Conservation (phyloP, 2,329 filamentous ascomycete genomes). For the Dryadomyces quercivorus region DNA sequence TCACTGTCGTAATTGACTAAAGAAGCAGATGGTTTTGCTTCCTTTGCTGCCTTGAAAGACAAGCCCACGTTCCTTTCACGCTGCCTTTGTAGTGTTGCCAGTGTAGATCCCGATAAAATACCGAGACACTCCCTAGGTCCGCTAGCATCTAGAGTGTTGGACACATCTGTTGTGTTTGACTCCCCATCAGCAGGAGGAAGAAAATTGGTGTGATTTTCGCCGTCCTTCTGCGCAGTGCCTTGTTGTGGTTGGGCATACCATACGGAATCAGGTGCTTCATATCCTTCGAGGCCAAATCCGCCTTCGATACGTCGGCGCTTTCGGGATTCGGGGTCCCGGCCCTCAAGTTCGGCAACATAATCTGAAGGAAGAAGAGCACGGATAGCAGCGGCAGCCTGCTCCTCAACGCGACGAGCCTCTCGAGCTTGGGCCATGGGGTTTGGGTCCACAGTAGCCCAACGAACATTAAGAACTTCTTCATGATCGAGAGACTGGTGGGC, state of each 20-base stretch:
- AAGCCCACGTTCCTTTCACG: slow-evolving; percentile 31
- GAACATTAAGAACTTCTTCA: slow-evolving; percentile 83
- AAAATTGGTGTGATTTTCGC: slow-evolving; percentile 28
- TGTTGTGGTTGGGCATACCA: slow-evolving; percentile 68
- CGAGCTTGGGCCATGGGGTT: slow-evolving; percentile 91
- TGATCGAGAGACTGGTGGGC: slow-evolving; percentile 87
- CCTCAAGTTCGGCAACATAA: slow-evolving; percentile 89
- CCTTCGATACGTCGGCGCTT: slow-evolving; percentile 87
- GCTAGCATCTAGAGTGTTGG: slow-evolving; percentile 21
- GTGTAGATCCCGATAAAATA: slow-evolving; percentile 71
- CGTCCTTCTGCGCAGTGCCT: slow-evolving; percentile 34
- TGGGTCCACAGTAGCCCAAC: slow-evolving; percentile 94
- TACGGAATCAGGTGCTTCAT: slow-evolving; percentile 86
- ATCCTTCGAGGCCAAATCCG: slow-evolving; percentile 77
- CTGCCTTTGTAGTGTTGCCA: slow-evolving; percentile 59
- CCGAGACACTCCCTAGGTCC: slow-evolving; percentile 31
- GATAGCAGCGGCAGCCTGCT: slow-evolving; percentile 92
- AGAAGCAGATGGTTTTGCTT: slow-evolving; percentile 47
- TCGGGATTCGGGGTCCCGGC: slow-evolving; percentile 71
- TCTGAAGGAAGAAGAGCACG: slow-evolving; percentile 75
- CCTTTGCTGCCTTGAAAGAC: slow-evolving; percentile 41
- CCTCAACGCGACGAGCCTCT: slow-evolving; percentile 78
- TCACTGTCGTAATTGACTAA: slow-evolving; percentile 87
- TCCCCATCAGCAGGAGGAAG: slow-evolving; percentile 28
- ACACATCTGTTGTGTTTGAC: slow-evolving; percentile 36